phyloP scores from a whole-genome alignment of 2,329 filamentous ascomycete genomes.

The Monascus ruber region DNA sequence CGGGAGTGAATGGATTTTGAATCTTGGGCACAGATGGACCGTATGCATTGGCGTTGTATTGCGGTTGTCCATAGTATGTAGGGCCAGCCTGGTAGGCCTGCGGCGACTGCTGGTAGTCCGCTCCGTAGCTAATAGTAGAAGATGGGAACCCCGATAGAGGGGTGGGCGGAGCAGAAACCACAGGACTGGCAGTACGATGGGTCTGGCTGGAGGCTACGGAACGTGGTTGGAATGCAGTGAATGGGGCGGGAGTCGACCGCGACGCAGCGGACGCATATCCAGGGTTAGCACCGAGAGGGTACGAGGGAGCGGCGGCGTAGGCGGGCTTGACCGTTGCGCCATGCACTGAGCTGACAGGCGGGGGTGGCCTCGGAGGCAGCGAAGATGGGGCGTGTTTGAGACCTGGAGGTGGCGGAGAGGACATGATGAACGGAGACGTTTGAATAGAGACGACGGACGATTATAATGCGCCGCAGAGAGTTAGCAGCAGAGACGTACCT shows the following conservation, averaged over 20 bases:
- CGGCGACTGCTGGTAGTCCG: conserved; percentile 31
- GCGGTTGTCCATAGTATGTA: conserved; percentile 38
- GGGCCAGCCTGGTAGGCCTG: conserved; percentile 20
- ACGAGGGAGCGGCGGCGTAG: conserved; percentile 36
- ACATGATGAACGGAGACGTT: conserved; percentile 51
- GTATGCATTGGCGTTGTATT: conserved; percentile 36
- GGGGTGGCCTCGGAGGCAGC: conserved; percentile 67
- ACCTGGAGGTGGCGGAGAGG: conserved; percentile 79
- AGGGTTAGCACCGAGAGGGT: conserved; percentile 1
- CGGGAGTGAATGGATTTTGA: conserved; percentile 67
- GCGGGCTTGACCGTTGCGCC: conserved; percentile 39
- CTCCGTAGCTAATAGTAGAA: conserved; percentile 31
- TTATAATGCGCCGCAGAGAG: conserved; percentile 18
- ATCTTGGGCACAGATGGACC: conserved; percentile 56
- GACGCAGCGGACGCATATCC: not conserved
- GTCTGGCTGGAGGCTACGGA: conserved; percentile 40
- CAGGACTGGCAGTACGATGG: conserved; percentile 27
- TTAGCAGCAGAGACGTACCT: conserved; percentile 32
- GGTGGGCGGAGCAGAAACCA: conserved; percentile 26
- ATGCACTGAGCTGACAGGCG: conserved; percentile 35
- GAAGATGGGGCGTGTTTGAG: conserved; percentile 43
- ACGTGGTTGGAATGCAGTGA: conserved; percentile 49
- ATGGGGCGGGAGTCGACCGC: conserved; percentile 29
- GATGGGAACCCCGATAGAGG: conserved; percentile 22
- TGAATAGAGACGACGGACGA: conserved; percentile 18